A percentile compares a stretch with the other conserved stretches of the same genome.
These are phyloP conservation scores for Candida pseudoglaebosa DNA, from an alignment of 805 yeast genomes.

Conservation along the genomic window DNA sequence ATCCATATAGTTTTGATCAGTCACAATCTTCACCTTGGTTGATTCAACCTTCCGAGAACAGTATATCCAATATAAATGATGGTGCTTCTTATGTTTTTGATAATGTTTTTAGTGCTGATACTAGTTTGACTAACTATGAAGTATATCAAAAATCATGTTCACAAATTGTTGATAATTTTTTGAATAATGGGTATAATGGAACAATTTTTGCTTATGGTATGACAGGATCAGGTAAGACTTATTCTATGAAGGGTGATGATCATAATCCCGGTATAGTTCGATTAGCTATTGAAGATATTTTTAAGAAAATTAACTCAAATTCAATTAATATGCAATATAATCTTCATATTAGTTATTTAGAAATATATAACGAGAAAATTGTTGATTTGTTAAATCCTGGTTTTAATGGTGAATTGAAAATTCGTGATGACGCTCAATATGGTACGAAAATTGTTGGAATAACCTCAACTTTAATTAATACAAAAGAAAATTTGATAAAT, in stretches of 20 bases:
- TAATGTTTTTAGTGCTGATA: constrained; percentile 62
- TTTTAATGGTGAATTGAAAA: constrained; percentile 51
- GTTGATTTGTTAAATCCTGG: constrained; percentile 58
- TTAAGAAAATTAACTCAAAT: constrained; percentile 37
- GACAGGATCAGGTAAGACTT: constrained; percentile 93
- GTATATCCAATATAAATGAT: constrained; percentile 48
- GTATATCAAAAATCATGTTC: constrained; percentile 59
- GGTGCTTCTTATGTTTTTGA: constrained; percentile 69
- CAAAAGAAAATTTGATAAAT: constrained; percentile 56
- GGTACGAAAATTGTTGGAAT: constrained; percentile 79
- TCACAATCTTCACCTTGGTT: constrained; percentile 40
- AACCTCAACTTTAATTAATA: constrained; percentile 52
- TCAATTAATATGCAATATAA: constrained; percentile 30
- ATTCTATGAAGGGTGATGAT: constrained; percentile 73
- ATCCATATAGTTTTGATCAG: constrained; percentile 48
- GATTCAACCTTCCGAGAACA: constrained; percentile 33
- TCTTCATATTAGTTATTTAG: constrained; percentile 69
- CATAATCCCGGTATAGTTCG: constrained; percentile 69
- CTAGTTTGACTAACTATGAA: constrained; percentile 43
- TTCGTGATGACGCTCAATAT: constrained; percentile 68
- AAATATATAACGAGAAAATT: constrained; percentile 85
- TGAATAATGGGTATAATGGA: constrained; percentile 72
- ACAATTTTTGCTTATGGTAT: constrained; percentile 92
- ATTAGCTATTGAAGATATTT: constrained; percentile 59
- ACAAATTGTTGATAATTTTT: constrained; percentile 49